Evolutionary conservation across 2,329 filamentous ascomycete species (phyloP).

Genomic region (Fonsecaea multimorphosa): DNA sequence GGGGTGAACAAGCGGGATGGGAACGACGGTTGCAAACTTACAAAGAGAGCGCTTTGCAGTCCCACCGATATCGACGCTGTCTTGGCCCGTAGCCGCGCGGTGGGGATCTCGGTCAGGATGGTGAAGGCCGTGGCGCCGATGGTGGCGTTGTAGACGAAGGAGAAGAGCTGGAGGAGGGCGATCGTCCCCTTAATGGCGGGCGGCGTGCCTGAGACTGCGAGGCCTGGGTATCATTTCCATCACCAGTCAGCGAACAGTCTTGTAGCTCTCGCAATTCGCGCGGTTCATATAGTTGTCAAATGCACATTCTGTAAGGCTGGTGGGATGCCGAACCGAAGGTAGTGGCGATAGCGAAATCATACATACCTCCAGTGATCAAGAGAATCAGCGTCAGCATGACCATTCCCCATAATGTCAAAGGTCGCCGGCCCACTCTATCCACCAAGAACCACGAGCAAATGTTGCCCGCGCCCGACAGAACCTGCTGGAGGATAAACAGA

Average conservation of each 20-base stretch:
- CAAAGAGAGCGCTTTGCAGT: slow-evolving; percentile 27
- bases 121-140: slow-evolving; percentile 52
- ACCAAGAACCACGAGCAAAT: slow-evolving; percentile 43
- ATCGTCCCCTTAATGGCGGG: slow-evolving; percentile 29
- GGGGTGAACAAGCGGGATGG: no score
- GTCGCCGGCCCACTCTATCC: slow-evolving; percentile 47
- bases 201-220: slow-evolving; percentile 40
- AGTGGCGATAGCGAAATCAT: no score
- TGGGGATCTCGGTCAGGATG: slow-evolving; percentile 49
- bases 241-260: background rate
- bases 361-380: slow-evolving; percentile 48
- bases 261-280: background rate
- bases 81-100: slow-evolving; percentile 49
- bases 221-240: slow-evolving; percentile 11
- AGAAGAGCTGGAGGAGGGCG: slow-evolving; percentile 49
- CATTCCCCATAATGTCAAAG: slow-evolving; percentile 55
- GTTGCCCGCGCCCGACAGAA: slow-evolving; percentile 45
- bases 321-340: background rate
- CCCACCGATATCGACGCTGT: slow-evolving; percentile 40
- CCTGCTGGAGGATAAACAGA: slow-evolving; percentile 51
- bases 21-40: slow-evolving; percentile 21
- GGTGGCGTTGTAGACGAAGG: slow-evolving; percentile 50
- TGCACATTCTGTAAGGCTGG: background rate
- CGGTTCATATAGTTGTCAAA: background rate
- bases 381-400: slow-evolving; percentile 57